Evolutionary conservation across 1,139 yeast genomes (phyloP), one percentile per base, ranked within the genome.

Genomic region (Meyerozyma carpophila): DNA sequence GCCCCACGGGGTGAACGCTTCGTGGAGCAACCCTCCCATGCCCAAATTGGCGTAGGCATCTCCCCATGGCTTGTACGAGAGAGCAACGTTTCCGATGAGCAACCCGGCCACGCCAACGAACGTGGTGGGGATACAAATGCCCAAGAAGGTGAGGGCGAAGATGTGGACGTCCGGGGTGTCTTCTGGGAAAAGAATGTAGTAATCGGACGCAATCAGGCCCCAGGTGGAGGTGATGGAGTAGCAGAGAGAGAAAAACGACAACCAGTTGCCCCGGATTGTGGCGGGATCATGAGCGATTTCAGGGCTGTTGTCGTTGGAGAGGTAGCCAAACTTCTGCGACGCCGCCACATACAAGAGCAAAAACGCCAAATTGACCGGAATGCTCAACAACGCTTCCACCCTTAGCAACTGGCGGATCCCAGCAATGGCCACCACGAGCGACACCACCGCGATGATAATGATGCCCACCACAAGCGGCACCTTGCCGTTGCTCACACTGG

Each of bases 141-240:
- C 88, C 26, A 82, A 66, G 51, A 85, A 82, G 0, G 96, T 88
- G 46, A 84, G 65, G 14, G 62, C 27, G 55, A 82, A 85, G 1
- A 84, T 70, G 50, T 75, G 75, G 50, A 65, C 52, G 47, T 79
- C 79, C 1, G 88, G 77, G 0, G 89, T 78, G 37, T 71, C 68
- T 56, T 87, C 95, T 0, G 96, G 96, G 58, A 89, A 82, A 43
- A 87, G 70, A 42, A 89, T 81, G 60, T 86, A 87, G 61, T 89
- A 90, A 62, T 90, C 97, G 0, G 93, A 75, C 1, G 96, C 87
- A 48, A 85, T 78, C 5, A 93, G 84, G 32, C 95, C 94, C 96
- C 96, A 90, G 1, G 96, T 87, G 1, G 91, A 79, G 3, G 96
- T 88, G 39, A 84, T 81, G 28, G 96, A 84, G 57, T 86, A 87